Evolutionary conservation across 192 early-diverging fungal species (phyloP).

Genomic region (Coemansia asiatica): DNA sequence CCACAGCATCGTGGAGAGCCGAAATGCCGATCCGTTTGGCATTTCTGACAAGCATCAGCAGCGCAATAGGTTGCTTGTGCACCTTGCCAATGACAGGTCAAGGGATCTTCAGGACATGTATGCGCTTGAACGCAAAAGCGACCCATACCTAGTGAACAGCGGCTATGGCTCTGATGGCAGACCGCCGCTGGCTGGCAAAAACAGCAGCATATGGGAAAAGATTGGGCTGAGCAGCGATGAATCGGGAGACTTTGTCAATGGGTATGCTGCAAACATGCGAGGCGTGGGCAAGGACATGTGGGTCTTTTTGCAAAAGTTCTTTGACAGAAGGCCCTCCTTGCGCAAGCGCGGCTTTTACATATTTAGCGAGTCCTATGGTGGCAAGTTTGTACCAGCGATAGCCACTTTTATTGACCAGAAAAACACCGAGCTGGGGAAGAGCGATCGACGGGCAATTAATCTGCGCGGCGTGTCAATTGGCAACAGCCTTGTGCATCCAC

Average conservation of each 20-base stretch:
- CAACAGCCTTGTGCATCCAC: slow-evolving; percentile 53
- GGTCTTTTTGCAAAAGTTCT: slow-evolving; percentile 71
- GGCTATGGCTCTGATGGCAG: slow-evolving; percentile 27
- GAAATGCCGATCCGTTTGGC: slow-evolving; percentile 12
- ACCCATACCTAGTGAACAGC: slow-evolving; percentile 42
- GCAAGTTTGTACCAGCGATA: slow-evolving; percentile 73
- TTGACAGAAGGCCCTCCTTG: slow-evolving; percentile 64
- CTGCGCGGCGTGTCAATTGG: slow-evolving; percentile 60
- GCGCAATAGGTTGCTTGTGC: slow-evolving; percentile 3
- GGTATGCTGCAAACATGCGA: slow-evolving; percentile 70
- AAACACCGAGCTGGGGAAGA: slow-evolving; percentile 49
- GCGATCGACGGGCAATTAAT: slow-evolving; percentile 35
- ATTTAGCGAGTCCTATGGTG: slow-evolving; percentile 65
- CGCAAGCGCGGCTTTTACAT: slow-evolving; percentile 62
- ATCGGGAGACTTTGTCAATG: slow-evolving; percentile 56
- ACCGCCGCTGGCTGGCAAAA: not conserved
- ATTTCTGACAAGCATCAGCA: not conserved
- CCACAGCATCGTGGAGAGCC: slow-evolving; percentile 11
- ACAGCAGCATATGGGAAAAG: slow-evolving; percentile 42
- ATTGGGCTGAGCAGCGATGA: slow-evolving; percentile 36
- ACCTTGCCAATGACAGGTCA: slow-evolving; percentile 12
- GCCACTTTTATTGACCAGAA: slow-evolving; percentile 62
- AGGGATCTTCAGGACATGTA: not conserved
- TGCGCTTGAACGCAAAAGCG: slow-evolving; percentile 3
- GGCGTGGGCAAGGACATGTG: slow-evolving; percentile 71